These are phyloP conservation scores for Picochlorum costavermella DNA, from an alignment of 139 green algal species.

Conservation along the genomic window DNA sequence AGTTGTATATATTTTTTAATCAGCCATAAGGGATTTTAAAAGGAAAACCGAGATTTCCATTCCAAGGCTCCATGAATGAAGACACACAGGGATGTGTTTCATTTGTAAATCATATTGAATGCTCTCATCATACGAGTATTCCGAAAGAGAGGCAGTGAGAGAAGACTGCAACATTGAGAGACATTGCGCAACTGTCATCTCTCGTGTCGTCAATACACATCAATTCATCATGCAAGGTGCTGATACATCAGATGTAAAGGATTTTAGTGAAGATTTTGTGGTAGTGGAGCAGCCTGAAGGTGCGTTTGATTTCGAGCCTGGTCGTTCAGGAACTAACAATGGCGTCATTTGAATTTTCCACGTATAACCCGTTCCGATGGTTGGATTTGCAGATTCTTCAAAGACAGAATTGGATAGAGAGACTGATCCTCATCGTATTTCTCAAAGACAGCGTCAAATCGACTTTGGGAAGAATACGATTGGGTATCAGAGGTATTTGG, in stretches of 20 bases:
- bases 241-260: neutral
- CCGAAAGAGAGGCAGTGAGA: too few relatives aligned
- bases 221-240: neutral
- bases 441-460: slow-evolving; percentile 80
- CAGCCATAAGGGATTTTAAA: too few relatives aligned
- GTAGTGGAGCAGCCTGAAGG: slow-evolving; percentile 19
- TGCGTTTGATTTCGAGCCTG: neutral
- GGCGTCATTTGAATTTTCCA: neutral
- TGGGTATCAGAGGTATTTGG: slow-evolving; percentile 68
- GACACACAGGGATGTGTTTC: too few relatives aligned
- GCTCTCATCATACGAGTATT: too few relatives aligned
- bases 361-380: neutral
- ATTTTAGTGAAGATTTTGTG: slow-evolving; percentile 15
- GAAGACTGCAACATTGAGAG: too few relatives aligned
- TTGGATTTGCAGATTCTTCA: neutral
- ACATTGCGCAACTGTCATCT: too few relatives aligned
- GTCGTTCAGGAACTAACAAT: too few relatives aligned
- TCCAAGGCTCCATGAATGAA: too few relatives aligned
- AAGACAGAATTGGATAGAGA: slow-evolving; percentile 13
- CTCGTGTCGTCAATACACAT: neutral
- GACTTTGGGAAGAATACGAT: slow-evolving; percentile 88
- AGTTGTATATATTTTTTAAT: too few relatives aligned
- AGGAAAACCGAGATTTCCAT: too few relatives aligned
- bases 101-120: too few relatives aligned
- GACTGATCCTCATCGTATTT: slow-evolving; percentile 37